Evolutionary conservation across 2,329 filamentous ascomycete species (phyloP), one percentile per base, ranked within the genome.

Genomic region (Pseudocercospora cruenta): DNA sequence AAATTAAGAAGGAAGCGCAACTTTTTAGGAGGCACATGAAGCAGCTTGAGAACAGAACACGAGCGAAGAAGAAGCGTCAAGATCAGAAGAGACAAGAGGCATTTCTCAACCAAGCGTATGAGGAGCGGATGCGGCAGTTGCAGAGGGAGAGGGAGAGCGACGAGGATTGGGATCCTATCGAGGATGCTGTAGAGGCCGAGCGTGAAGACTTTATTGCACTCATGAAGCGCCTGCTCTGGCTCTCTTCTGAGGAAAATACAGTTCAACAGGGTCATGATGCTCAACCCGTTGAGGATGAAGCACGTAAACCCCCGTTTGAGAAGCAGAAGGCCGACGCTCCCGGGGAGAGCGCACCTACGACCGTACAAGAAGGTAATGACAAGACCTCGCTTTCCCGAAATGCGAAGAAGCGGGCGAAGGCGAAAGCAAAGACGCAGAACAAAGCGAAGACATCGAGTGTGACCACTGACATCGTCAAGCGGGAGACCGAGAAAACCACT

Each of bases 291-390:
- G 10, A n/a, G n/a, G 21, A n/a, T 19, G n/a, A 47, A 19, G 43
- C 21, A n/a, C 21, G 7, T 47, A 47, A 47, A 21, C 6, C 43
- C 16, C 2, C 21, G 2, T 12, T 67, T 24, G 14, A 54, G 31
- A 8, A 26, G 12, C 16, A 54, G 45, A 91, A 95, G 69, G 86
- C 97, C 62, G 93, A 97, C 10, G 10, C 31, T 12, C 1, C 31
- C 8, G 9, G 9, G 2, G 31, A 33, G 31, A 33, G 8, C 31
- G 31, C 31, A 7, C 4, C 31, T 33, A 12, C 31, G 9, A 33
- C 10, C 31, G 31, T 12, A 14, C 76, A 92, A 92, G 2, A 82
- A 96, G 14, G 86, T 96, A 4, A 92, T 21, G n/a, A 16, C 10
- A 55, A 60, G 16, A 26, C 43, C 16, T 7, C 28, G n/a, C 22